Conservation (phyloP, 805 yeast species). For the Cyberlindnera subsufficiens region DNA sequence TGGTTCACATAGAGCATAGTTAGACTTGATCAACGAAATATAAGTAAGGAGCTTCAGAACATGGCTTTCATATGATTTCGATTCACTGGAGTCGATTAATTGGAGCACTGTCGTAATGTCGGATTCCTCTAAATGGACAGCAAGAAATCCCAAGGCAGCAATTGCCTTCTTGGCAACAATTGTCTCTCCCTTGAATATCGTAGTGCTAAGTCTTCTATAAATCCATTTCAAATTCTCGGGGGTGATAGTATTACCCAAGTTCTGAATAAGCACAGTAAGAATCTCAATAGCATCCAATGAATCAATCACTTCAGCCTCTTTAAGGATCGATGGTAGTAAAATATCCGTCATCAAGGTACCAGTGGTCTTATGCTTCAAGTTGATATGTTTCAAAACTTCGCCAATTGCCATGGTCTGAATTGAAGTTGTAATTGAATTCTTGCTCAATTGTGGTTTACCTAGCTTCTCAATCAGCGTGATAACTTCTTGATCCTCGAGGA, state of each 20-base stretch:
- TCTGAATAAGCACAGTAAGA: slow-evolving; percentile 47
- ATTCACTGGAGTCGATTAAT: slow-evolving; percentile 15
- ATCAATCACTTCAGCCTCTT: slow-evolving; percentile 25
- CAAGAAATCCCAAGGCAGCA: slow-evolving; percentile 39
- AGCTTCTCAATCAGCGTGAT: slow-evolving; percentile 14
- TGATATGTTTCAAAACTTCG: slow-evolving; percentile 21
- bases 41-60: slow-evolving; percentile 16
- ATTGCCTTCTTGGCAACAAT: slow-evolving; percentile 47
- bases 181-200: slow-evolving; percentile 35
- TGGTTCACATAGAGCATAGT: slow-evolving; percentile 20
- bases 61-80: slow-evolving; percentile 17
- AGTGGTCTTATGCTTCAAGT: slow-evolving; percentile 18
- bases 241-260: slow-evolving; percentile 38
- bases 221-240: slow-evolving; percentile 28
- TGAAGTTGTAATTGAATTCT: slow-evolving; percentile 23
- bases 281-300: slow-evolving; percentile 57
- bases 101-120: slow-evolving; percentile 21
- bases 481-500: slow-evolving; percentile 21
- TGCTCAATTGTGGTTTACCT: slow-evolving; percentile 14
- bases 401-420: slow-evolving; percentile 23
- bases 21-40: slow-evolving; percentile 24
- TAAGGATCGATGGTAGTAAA: slow-evolving; percentile 32
- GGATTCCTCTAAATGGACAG: slow-evolving; percentile 23
- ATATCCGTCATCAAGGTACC: slow-evolving; percentile 28
- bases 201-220: slow-evolving; percentile 27